A percentile compares a stretch with the other conserved stretches of the same genome.
Conservation (phyloP, 148 eudicot species). For the Camellia japonica region DNA sequence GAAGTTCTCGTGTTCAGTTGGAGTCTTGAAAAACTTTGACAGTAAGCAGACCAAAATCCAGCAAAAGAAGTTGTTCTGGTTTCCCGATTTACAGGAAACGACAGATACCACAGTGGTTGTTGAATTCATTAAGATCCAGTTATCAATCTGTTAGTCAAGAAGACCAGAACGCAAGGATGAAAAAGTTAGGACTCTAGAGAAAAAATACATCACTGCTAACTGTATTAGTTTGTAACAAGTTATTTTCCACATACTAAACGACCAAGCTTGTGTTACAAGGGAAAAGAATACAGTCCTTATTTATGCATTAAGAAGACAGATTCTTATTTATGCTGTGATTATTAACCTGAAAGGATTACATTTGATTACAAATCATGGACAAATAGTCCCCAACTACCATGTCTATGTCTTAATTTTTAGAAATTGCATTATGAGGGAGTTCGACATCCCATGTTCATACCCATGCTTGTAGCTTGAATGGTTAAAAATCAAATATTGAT, state of each 20-base stretch:
- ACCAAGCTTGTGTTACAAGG: neutral
- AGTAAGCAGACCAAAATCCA: slow-evolving; percentile 64
- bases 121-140: slow-evolving; percentile 84
- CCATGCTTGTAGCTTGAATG: too few relatives aligned
- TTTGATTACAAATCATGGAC: neutral
- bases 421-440: too few relatives aligned
- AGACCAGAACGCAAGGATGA: neutral
- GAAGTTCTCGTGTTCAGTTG: slow-evolving; percentile 44
- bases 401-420: too few relatives aligned
- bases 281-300: too few relatives aligned
- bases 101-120: slow-evolving; percentile 50
- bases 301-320: too few relatives aligned
- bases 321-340: too few relatives aligned
- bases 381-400: neutral
- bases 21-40: slow-evolving; percentile 52
- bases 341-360: too few relatives aligned
- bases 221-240: neutral
- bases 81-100: slow-evolving; percentile 96
- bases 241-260: neutral
- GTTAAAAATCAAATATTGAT: too few relatives aligned
- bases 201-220: neutral
- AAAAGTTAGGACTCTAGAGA: neutral
- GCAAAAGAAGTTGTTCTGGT: slow-evolving; percentile 63
- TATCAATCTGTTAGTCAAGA: slow-evolving; percentile 47
- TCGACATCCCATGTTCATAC: too few relatives aligned